These are phyloP conservation scores for Leccinum angustisporum DNA, from an alignment of 1,284 basidiomycete genomes.

Conservation along the genomic window DNA sequence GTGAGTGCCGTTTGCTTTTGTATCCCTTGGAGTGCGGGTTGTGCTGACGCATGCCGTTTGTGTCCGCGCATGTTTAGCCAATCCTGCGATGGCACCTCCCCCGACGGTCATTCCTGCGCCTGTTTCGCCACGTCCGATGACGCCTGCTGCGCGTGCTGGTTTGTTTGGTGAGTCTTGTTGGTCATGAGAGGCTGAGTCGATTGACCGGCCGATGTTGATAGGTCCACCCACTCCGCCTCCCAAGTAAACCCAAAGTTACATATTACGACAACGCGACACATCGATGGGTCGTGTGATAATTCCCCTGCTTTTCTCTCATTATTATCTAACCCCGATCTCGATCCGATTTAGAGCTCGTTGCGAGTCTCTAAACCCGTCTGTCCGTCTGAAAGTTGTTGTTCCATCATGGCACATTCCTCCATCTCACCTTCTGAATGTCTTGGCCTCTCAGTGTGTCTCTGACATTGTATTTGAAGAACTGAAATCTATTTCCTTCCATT, in stretches of 20 bases:
- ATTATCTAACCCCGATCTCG: not conserved
- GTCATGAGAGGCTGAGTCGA: not conserved
- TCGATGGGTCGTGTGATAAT: not conserved
- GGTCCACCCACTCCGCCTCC: slow-evolving; percentile 62
- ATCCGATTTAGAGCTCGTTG: not conserved
- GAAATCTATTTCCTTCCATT: not conserved
- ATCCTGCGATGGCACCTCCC: slow-evolving; percentile 57
- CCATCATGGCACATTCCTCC: not conserved
- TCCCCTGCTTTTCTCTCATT: not conserved
- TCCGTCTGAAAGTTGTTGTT: not conserved
- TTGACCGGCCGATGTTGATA: slow-evolving; percentile 19
- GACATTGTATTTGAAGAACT: not conserved
- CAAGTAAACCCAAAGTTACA: slow-evolving; percentile 35
- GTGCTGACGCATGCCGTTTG: not conserved
- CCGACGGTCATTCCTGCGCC: slow-evolving; percentile 38
- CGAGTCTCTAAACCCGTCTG: not conserved
- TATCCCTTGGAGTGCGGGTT: not conserved
- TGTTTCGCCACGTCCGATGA: slow-evolving; percentile 39
- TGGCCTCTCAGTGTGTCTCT: not conserved
- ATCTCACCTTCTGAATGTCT: not conserved
- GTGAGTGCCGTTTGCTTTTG: slow-evolving; percentile 40
- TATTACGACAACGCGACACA: not conserved
- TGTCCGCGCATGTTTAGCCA: slow-evolving; percentile 42
- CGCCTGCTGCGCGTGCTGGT: slow-evolving; percentile 52
- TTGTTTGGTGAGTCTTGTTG: slow-evolving; percentile 54